phyloP scores from a whole-genome alignment of 768 basidiomycete species.

The Stropharia rugosoannulata region DNA sequence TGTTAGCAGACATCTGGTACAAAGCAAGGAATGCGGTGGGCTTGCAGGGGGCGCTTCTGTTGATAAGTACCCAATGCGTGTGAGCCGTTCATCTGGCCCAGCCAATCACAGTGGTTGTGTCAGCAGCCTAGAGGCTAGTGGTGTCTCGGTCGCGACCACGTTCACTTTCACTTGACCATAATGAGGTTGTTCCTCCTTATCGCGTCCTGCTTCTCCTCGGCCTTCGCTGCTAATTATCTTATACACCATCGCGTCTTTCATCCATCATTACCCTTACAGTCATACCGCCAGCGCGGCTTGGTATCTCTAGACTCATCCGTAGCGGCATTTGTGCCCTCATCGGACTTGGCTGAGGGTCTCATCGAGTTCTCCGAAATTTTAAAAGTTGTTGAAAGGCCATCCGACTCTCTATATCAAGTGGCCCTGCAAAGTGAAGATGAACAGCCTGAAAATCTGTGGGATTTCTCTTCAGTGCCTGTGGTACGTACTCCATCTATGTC shows the following conservation, averaged over 20 bases:
- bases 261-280: constrained; percentile 35
- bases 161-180: background rate
- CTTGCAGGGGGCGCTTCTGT: no score
- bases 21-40: no score
- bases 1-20: no score
- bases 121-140: background rate
- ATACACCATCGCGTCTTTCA: constrained; percentile 56
- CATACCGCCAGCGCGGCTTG: constrained; percentile 43
- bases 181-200: constrained; percentile 18
- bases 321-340: constrained; percentile 36
- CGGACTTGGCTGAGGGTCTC: constrained; percentile 47
- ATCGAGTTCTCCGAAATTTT: constrained; percentile 39
- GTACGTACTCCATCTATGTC: constrained; percentile 32
- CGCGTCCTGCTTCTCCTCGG: constrained; percentile 19
- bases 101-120: background rate
- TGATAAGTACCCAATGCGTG: no score
- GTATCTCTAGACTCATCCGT: constrained; percentile 34
- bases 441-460: constrained; percentile 46
- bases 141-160: background rate
- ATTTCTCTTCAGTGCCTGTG: constrained; percentile 60
- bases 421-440: constrained; percentile 54
- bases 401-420: constrained; percentile 65
- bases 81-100: no score
- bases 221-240: constrained; percentile 23
- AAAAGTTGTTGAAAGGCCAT: constrained; percentile 30